phyloP scores from a whole-genome alignment of 495 filamentous ascomycete genomes.

The Aspergillus haitiensis region DNA sequence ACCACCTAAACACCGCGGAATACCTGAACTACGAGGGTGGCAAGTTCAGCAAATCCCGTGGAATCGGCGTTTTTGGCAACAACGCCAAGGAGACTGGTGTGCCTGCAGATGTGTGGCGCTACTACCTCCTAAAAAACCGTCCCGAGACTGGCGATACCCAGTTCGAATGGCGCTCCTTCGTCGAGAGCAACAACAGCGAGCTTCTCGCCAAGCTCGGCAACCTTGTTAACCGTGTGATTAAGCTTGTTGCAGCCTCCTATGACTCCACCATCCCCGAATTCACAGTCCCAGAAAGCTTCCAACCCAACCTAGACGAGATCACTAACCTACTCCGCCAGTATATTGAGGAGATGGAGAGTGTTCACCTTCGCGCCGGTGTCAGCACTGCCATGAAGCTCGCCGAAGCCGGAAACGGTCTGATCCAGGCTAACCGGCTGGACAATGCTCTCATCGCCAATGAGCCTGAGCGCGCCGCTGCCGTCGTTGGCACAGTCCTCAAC shows the following conservation, averaged over 20 bases:
- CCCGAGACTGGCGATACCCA: conserved; percentile 88
- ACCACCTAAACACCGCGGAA: conserved; percentile 86
- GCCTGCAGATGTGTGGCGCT: conserved; percentile 83
- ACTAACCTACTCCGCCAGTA: conserved; percentile 66
- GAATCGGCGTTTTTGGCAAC: conserved; percentile 34
- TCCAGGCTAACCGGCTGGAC: conserved; percentile 80
- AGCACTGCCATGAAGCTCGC: conserved; percentile 69
- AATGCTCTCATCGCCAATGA: conserved; percentile 73
- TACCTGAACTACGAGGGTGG: conserved; percentile 95
- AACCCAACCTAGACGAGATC: conserved; percentile 54
- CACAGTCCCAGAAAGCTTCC: conserved; percentile 44
- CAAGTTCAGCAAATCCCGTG: conserved; percentile 69
- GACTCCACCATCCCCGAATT: conserved; percentile 70
- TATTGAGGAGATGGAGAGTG: conserved; percentile 67
- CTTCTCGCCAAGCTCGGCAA: conserved; percentile 90
- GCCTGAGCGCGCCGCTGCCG: conserved; percentile 70
- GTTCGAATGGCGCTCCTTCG: conserved; percentile 85
- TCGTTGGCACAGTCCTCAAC: conserved; percentile 80
- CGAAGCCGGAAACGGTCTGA: conserved; percentile 72
- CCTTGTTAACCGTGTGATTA: conserved; percentile 90
- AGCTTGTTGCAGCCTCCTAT: conserved; percentile 79
- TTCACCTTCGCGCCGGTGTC: conserved; percentile 74
- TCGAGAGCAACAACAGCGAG: conserved; percentile 85
- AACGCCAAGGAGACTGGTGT: conserved; percentile 88
- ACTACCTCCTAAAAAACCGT: conserved; percentile 84